Evolutionary conservation across 2,329 filamentous ascomycete species (phyloP).

Genomic region (Trichoderma polysporum): DNA sequence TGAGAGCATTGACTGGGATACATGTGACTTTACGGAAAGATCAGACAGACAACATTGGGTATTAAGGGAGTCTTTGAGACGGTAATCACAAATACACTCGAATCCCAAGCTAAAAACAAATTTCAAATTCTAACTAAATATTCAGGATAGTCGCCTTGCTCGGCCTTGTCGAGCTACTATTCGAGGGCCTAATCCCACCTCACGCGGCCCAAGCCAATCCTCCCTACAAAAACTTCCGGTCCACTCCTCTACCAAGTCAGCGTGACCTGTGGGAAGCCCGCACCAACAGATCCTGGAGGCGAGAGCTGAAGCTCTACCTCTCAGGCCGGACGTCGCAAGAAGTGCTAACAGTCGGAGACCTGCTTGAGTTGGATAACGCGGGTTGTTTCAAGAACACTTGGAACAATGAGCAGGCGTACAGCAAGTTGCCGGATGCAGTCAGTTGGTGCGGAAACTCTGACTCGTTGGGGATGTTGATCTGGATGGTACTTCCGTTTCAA

Average conservation of each 20-base stretch:
- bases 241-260: neutral
- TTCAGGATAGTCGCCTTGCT: slow-evolving; percentile 3
- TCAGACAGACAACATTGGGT: slow-evolving; percentile 1
- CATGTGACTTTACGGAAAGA: neutral
- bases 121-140: neutral
- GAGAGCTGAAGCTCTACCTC: slow-evolving; percentile 3
- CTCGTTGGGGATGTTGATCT: slow-evolving; percentile 4
- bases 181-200: slow-evolving; percentile 6
- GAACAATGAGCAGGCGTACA: neutral
- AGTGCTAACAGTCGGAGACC: neutral
- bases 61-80: slow-evolving; percentile 1
- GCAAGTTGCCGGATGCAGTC: slow-evolving; percentile 2
- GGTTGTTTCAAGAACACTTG: slow-evolving; percentile 3
- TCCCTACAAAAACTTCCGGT: slow-evolving; percentile 5
- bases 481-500: slow-evolving; percentile 9
- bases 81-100: neutral
- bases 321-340: neutral
- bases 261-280: slow-evolving; percentile 6
- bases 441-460: slow-evolving; percentile 9
- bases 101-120: neutral
- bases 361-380: neutral
- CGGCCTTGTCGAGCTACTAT: slow-evolving; percentile 5
- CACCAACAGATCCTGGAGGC: slow-evolving; percentile 6
- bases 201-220: neutral
- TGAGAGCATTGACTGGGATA: slow-evolving; percentile 8